Evolutionary conservation across 805 yeast genomes (phyloP), one percentile per base, ranked within the genome.

Genomic region (Ogataea salicorniae): DNA sequence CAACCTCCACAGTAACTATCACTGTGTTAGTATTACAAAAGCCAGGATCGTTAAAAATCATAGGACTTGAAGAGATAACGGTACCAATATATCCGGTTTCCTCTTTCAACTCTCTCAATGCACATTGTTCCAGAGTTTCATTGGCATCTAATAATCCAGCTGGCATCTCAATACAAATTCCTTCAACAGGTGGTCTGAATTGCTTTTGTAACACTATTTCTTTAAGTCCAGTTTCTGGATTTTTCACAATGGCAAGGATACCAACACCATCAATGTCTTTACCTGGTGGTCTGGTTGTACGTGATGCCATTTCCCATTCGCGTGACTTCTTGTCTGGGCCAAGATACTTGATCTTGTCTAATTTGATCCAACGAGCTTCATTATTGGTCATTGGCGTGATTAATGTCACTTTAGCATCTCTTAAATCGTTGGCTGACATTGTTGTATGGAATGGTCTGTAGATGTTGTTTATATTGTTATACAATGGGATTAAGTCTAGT

Each of bases 141-240:
- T 79, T 76, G 1, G 91, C 88, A 64, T 92, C 99, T 38, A 94
- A 77, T 52, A 92, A 72, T 0, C 99, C 99, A 0, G 99, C 99
- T 1, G 99, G 99, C 63, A 91, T 76, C 66, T 92, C 99, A 52
- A 92, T 81, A 60, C 95, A 84, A 7, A 92, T 88, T 17, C 89
- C 92, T 45, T 77, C 84, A 3, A 85, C 86, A 1, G 99, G 98
- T 1, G 98, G 97, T 48, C 99, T 76, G 69, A 85, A 92, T 64
- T 92, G 99, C 62, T 87, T 88, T 61, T 88, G 92, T 16, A 94
- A 69, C 7, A 90, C 75, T 26, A 79, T 59, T 39, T 68, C 63
- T 4, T 81, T 17, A 39, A 57, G 45, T 15, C 38, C 38, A n/a
- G 43, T 34, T 16, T 68, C 64, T 6, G 77, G 68, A 26, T 72